Base-by-base conservation (phyloP, 177 flowering plant species). In the Vitis hybrid region DNA sequence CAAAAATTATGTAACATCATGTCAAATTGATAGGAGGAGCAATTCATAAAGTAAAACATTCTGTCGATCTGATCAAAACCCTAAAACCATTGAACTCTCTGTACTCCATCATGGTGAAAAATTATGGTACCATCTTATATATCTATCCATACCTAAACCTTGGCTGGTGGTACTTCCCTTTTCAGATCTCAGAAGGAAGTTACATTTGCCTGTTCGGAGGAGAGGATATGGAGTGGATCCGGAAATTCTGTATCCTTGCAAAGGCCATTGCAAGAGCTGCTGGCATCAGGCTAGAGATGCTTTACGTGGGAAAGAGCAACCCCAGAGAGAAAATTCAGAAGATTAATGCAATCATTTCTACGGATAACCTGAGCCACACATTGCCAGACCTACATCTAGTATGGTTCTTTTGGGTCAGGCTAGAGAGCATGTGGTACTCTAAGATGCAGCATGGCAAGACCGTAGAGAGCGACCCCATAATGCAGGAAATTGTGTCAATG, bases 391-490 rank as follows among this genome's bases (percentile, higher is more conserved):
- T 66, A 0, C 67, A 67, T 1, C 66, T 79, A 1, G 70, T 85
- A 6, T 88, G 92, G 92, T 88, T 78, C 79, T 90, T 90, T 79
- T 90, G 95, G 95, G 82, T 79, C 4, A 22, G 92, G 69, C 76
- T 90, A 2, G 86, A 86, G 63, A 83, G 88, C 88, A 90, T 88
- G 90, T 87, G 86, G 90, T 78, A 85, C 76, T 88, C 92, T 22
- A 90, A 84, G 78, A 18, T 76, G 17, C 78, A 82, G 19, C 80
- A 72, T 10, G 86, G 80, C 3, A 77, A 47, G 62, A 65, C 57
- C 2, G 80, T 78, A 2, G 87, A 82, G 38, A 69, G 67, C 56
- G 91, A 89, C 66, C 78, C 66, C 1, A 80, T 86, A 11, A 80
- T 86, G 85, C 85, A 79, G 59, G 90, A 82, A 75, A 77, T 86